Evolutionary conservation across 1,284 basidiomycete genomes (phyloP).

Genomic region (Ustilago loliicola): DNA sequence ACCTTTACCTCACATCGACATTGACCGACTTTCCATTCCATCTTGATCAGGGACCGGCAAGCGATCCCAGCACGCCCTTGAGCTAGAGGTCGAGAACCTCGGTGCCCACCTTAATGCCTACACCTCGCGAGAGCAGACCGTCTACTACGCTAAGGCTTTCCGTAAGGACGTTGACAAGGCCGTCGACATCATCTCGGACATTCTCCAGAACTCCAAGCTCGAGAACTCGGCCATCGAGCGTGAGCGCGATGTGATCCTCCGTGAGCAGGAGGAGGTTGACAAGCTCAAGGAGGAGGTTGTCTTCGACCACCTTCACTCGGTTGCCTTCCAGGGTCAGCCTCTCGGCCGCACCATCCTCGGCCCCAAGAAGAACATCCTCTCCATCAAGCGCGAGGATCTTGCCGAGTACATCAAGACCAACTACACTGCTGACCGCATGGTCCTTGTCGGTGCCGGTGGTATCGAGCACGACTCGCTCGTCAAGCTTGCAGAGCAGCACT

Average conservation of each 20-base stretch:
- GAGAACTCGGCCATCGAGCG: slow-evolving; percentile 90
- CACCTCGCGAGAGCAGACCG: slow-evolving; percentile 98
- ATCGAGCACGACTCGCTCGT: slow-evolving; percentile 93
- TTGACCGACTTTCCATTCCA: background rate
- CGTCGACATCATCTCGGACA: slow-evolving; percentile 98
- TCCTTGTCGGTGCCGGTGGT: slow-evolving; percentile 95
- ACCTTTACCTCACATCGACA: background rate
- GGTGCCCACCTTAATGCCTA: slow-evolving; percentile 98
- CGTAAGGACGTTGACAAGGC: slow-evolving; percentile 91
- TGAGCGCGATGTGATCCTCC: slow-evolving; percentile 95
- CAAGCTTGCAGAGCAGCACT: slow-evolving; percentile 94
- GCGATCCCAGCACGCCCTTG: slow-evolving; percentile 90
- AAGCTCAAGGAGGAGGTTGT: slow-evolving; percentile 99
- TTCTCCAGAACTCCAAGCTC: slow-evolving; percentile 96
- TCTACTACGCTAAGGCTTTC: slow-evolving; percentile 99
- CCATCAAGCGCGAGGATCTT: slow-evolving; percentile 92
- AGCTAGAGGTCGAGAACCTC: slow-evolving; percentile 97
- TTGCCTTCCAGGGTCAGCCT: slow-evolving; percentile 95
- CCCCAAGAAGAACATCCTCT: slow-evolving; percentile 94
- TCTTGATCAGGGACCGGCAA: slow-evolving; percentile 81
- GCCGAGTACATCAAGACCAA: slow-evolving; percentile 94
- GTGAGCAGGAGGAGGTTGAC: slow-evolving; percentile 99
- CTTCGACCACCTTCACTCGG: slow-evolving; percentile 96
- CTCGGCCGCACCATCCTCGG: slow-evolving; percentile 98
- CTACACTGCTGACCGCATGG: slow-evolving; percentile 99